Evolutionary conservation across 495 filamentous ascomycete species (phyloP), one percentile per base, ranked within the genome.

Genomic region (Hypoxylon subgilvum): DNA sequence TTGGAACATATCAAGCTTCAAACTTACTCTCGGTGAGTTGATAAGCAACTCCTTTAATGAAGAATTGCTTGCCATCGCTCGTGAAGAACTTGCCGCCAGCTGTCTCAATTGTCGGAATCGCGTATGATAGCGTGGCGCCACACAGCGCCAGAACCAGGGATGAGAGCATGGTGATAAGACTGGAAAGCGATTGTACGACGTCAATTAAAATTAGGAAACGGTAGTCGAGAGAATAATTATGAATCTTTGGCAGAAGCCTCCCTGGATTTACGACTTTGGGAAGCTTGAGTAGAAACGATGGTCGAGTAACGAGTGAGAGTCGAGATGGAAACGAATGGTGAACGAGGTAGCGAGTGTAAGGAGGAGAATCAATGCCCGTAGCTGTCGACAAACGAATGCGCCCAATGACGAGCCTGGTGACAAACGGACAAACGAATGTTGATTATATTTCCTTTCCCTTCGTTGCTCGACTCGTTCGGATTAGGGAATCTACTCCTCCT

Each of bases 81-180:
- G 82, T 85, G 75, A 92, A 94, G 78, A 95, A 90, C 72, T 94
- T 95, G 71, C 86, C 83, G n/a, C 90, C 90, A 21, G 87, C 84
- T 16, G 82, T 78, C 10, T 82, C 80, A 63, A 95, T 88, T 27
- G 82, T 81, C 23, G 84, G 76, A 28, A 80, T 31, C 14, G 74
- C 72, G 21, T 69, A 57, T 13, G 72, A 64, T 19, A 72, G 52
- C 17, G 63, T 62, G 17, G 70, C 74, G 66, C 70, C 61, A 40
- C 74, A 65, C 3, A 69, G 67, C 27, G 67, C 59, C 17, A 69
- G 46, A n/a, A 73, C 45, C 1, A 57, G 18, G 27, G 74, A 73
- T 51, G 63, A 46, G 27, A 59, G 73, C 74, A 76, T 74, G n/a
- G 39, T 64, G 46, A 45, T 6, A 40, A 25, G n/a, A 53, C 17